Evolutionary conservation across 306 rosid genomes (phyloP), one percentile per base, ranked within the genome.

Genomic region (Lathyrus aphaca): DNA sequence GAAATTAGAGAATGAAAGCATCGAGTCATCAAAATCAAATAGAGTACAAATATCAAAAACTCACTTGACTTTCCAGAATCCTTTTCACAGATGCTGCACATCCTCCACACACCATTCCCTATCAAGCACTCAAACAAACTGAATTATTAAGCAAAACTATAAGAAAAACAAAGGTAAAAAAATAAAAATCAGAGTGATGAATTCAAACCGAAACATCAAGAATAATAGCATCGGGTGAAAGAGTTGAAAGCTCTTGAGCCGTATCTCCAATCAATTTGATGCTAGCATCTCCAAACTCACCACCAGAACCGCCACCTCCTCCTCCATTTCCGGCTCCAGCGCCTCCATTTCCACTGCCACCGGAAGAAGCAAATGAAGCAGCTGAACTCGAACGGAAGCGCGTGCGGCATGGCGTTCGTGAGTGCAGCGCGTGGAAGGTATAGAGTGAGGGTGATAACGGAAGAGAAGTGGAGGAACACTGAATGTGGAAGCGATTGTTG

Each of bases 71-170:
- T 79, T 90, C 98, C 17, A 92, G 82, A 62, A 92, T 90, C 81
- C 91, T 87, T 82, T 92, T 86, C 76, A 92, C 98, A 76, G 82
- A 90, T 3, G 96, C 91, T 0, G 96, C 92, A 78, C 98, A 92
- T 19, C 98, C 98, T 13, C 89, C 95, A 18, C 98, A 92, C 7
- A 77, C 77, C 92, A 87, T 87, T 66, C 89, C 92, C 89, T 85
- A 43, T 58, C 75, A 72, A 67, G n/a, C 32, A 42, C 16, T 39
- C 2, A 43, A 44, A 46, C 30, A 64, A 67, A 29, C 69, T 57
- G 38, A 50, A 43, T 23, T 45, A n/a, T 18, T 45, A 27, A 7
- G n/a, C 29, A 55, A 40, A 5, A 37, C 23, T 35, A 5, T 1
- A 27, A 29, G 3, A 79, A 21, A 71, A 35, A 39, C 4, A 6